Percentiles rank a stretch among this genome's conserved stretches.
Evolutionary conservation across 2,329 filamentous ascomycete species (phyloP).

Genomic region (Trichoderma sp.): DNA sequence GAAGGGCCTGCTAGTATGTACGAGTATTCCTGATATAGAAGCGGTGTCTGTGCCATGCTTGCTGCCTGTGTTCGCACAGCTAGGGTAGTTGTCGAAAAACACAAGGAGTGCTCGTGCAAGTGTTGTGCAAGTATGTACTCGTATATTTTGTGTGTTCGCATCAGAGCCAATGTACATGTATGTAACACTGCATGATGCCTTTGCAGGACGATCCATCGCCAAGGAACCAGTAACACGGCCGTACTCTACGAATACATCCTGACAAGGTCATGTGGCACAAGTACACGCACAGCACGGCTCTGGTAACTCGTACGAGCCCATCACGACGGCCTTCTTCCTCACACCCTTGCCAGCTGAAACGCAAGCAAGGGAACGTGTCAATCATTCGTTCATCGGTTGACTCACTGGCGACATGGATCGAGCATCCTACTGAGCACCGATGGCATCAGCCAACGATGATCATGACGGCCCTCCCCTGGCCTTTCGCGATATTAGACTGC

Average conservation of each 20-base stretch:
- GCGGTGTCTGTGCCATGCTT: neutral
- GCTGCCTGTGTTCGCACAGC: neutral
- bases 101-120: neutral
- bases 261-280: neutral
- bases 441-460: slow-evolving; percentile 3
- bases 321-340: neutral
- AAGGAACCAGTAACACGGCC: neutral
- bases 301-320: neutral
- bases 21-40: neutral
- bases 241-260: neutral
- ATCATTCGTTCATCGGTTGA: slow-evolving; percentile 10
- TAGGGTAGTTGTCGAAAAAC: neutral
- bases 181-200: neutral
- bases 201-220: neutral
- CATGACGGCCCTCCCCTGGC: neutral
- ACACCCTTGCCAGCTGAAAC: slow-evolving; percentile 1
- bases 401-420: neutral
- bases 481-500: neutral
- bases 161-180: neutral
- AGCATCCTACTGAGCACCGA: slow-evolving; percentile 2
- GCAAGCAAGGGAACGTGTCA: slow-evolving; percentile 6
- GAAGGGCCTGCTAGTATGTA: neutral
- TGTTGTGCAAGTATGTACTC: neutral
- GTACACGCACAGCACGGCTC: neutral
- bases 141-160: neutral